These are phyloP conservation scores for Candida patagonica DNA, from an alignment of 805 yeast species.

Conservation along the genomic window DNA sequence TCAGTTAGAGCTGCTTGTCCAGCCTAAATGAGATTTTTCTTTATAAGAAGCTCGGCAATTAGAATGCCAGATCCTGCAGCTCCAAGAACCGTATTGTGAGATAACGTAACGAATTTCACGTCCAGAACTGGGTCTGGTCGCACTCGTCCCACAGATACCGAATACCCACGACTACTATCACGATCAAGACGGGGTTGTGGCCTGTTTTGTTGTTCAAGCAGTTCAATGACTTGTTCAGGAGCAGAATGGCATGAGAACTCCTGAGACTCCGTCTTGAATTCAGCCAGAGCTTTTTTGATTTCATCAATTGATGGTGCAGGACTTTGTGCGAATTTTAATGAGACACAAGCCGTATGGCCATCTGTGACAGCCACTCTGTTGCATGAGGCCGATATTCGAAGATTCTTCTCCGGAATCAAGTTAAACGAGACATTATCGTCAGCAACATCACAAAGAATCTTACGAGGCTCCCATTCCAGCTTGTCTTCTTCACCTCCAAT, in stretches of 20 bases:
- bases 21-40: constrained; percentile 55
- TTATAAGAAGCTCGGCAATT: constrained; percentile 82
- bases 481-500: constrained; percentile 97
- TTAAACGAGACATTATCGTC: constrained; percentile 42
- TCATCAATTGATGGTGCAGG: constrained; percentile 81
- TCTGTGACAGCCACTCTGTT: constrained; percentile 95
- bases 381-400: constrained; percentile 91
- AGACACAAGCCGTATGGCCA: constrained; percentile 95
- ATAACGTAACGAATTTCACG: constrained; percentile 91
- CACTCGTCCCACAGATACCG: constrained; percentile 89
- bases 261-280: constrained; percentile 77
- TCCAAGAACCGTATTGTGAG: constrained; percentile 95
- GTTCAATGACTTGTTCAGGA: constrained; percentile 86
- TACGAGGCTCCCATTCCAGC: constrained; percentile 96
- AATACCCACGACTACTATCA: constrained; percentile 87
- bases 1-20: too few species aligned
- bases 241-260: constrained; percentile 80
- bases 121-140: constrained; percentile 92
- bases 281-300: constrained; percentile 58
- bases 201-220: constrained; percentile 81
- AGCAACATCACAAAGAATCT: constrained; percentile 58
- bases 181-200: constrained; percentile 98
- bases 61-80: constrained; percentile 98
- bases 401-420: constrained; percentile 53
- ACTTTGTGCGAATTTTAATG: constrained; percentile 69